phyloP scores from a whole-genome alignment of 306 rosid species.

The Cicer judaicum region DNA sequence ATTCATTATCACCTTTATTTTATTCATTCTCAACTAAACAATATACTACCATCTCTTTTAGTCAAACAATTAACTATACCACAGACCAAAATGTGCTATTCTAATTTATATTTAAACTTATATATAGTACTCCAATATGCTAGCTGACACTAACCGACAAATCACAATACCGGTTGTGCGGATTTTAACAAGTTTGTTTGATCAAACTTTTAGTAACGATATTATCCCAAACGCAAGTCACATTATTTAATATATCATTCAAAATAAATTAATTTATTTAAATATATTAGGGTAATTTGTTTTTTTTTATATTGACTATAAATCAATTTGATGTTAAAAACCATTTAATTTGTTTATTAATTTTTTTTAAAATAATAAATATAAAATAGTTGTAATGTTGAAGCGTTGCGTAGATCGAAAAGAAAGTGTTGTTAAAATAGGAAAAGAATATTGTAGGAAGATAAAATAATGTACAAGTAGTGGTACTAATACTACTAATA shows the following conservation, averaged over 20 bases:
- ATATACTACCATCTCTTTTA: neutral
- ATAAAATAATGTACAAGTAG: constrained; percentile 46
- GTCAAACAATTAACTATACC: constrained; percentile 61
- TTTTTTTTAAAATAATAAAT: no score
- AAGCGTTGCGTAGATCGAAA: neutral
- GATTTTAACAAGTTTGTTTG: constrained; percentile 50
- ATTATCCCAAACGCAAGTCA: constrained; percentile 54
- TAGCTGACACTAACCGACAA: constrained; percentile 64
- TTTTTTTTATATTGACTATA: no score
- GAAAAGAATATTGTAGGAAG: neutral
- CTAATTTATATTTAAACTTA: neutral
- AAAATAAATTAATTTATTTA: no score
- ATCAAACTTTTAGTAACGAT: constrained; percentile 53
- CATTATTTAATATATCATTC: neutral
- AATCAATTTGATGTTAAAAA: no score
- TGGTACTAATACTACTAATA: constrained; percentile 18
- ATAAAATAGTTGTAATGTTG: no score
- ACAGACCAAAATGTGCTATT: constrained; percentile 51
- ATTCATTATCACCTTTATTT: no score
- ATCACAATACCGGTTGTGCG: constrained; percentile 57
- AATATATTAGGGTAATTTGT: no score
- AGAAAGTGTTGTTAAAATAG: neutral
- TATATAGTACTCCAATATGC: no score
- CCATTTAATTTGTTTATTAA: no score
- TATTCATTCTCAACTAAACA: no score